Percentiles rank a stretch among this genome's conserved stretches.
Evolutionary conservation across 768 basidiomycete genomes (phyloP).

Genomic region (Auricularia sp.): DNA sequence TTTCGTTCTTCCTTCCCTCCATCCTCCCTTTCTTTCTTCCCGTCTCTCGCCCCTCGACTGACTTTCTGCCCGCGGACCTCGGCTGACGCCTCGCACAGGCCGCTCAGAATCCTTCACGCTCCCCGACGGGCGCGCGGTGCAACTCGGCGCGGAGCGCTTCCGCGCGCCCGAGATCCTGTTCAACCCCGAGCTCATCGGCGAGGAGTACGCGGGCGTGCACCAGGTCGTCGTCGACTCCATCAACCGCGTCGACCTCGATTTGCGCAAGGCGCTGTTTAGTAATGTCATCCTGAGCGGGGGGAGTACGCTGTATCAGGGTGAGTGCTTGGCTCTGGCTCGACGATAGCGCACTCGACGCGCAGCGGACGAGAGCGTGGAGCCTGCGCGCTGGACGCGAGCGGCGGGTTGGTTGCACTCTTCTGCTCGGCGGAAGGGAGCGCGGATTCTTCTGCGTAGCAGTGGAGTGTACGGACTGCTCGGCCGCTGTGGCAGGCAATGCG

Average conservation of each 20-base stretch:
- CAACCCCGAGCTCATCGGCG: slow-evolving; percentile 92
- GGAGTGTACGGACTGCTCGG: no score
- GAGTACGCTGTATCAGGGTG: slow-evolving; percentile 90
- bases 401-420: no score
- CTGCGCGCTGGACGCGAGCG: no score
- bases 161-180: slow-evolving; percentile 96
- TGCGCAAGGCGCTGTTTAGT: slow-evolving; percentile 88
- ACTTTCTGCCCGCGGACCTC: slow-evolving; percentile 9
- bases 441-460: no score
- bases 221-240: slow-evolving; percentile 99
- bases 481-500: no score
- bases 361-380: no score
- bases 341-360: no score
- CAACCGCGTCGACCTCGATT: slow-evolving; percentile 89
- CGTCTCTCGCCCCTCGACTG: no score
- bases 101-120: slow-evolving; percentile 81
- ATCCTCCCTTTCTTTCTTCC: no score
- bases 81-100: slow-evolving; percentile 24
- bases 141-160: slow-evolving; percentile 94
- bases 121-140: slow-evolving; percentile 45
- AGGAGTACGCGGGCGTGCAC: slow-evolving; percentile 94
- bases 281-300: slow-evolving; percentile 97
- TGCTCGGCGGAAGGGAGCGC: no score
- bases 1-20: no score
- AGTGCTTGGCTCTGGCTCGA: no score